Evolutionary conservation across 495 filamentous ascomycete species (phyloP).

Genomic region (Glarea lozoyensis): DNA sequence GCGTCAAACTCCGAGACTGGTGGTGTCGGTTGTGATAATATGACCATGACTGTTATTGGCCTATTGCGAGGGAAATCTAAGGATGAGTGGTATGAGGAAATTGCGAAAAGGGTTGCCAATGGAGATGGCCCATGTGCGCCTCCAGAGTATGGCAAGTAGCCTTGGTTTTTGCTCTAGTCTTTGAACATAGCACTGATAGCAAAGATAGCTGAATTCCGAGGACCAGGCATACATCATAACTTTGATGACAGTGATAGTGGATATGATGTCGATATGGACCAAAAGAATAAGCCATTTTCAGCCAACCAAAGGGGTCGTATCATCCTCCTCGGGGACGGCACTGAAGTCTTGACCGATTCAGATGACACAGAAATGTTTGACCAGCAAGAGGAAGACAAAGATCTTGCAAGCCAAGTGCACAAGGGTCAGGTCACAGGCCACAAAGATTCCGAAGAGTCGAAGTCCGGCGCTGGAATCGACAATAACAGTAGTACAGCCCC

Average conservation of each 20-base stretch:
- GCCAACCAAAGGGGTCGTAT: constrained; percentile 56
- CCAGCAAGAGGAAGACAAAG: constrained; percentile 76
- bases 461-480: constrained; percentile 3
- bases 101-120: constrained; percentile 87
- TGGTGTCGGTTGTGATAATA: constrained; percentile 97
- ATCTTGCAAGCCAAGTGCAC: constrained; percentile 47
- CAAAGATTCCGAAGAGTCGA: constrained; percentile 1
- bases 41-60: constrained; percentile 92
- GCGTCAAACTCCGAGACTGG: constrained; percentile 96
- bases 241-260: constrained; percentile 90
- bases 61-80: constrained; percentile 85
- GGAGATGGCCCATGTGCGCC: constrained; percentile 98
- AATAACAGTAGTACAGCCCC: constrained; percentile 8
- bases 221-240: constrained; percentile 80
- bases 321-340: constrained; percentile 91
- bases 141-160: constrained; percentile 97
- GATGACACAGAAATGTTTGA: constrained; percentile 91
- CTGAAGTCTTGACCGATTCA: constrained; percentile 75
- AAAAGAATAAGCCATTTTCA: constrained; percentile 27
- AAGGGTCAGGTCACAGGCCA: constrained; percentile 21
- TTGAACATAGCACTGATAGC: constrained; percentile 23
- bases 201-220: constrained; percentile 83
- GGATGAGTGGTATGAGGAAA: constrained; percentile 95
- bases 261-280: constrained; percentile 76
- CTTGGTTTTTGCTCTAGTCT: constrained; percentile 21